Evolutionary conservation across 805 yeast genomes (phyloP), one percentile per base, ranked within the genome.

Genomic region (Metschnikowia corniflorae): DNA sequence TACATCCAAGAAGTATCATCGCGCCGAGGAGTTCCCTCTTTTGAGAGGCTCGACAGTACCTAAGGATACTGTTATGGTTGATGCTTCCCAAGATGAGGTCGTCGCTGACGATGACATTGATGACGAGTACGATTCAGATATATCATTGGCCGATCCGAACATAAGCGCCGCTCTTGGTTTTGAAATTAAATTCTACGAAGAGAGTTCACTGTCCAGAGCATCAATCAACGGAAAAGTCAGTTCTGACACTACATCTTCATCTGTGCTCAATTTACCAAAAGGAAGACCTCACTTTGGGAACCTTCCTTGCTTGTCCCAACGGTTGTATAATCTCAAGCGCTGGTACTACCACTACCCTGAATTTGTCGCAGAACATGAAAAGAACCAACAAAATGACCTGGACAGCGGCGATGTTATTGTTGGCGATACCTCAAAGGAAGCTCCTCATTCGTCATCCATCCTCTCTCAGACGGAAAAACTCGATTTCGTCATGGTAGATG

Each of bases 141-240:
- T 73, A 3, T 75, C 81, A 0, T 46, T 73, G 16, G 79, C 81
- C 1, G 69, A 72, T 41, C 80, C 81, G 0, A 68, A 68, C 33
- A 54, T 73, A 5, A 63, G 74, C 15, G 77, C 73, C 3, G 67
- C 70, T 31, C 64, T 62, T 49, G 78, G 72, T 0, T 78, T 78
- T 46, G 59, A 61, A 6, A 60, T 77, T 19, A 75, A 70, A 44
- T 25, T 64, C 15, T 61, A 59, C 47, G 69, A 64, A 35, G 35
- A 4, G 43, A 27, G 23, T 9, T 4, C 33, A 10, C 32, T 20
- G 10, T 20, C 32, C 9, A 27, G 26, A 3, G 9, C 12, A 10
- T 10, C 12, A 10, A 5, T 10, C 24, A 21, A 21, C 3, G 3
- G 12, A 10, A 21, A 21, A 10, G n/a, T 21, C 24, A n/a, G 12